Evolutionary conservation across 2,329 filamentous ascomycete genomes (phyloP), one percentile per base, ranked within the genome.

Genomic region (Salinomyces thailandicus): DNA sequence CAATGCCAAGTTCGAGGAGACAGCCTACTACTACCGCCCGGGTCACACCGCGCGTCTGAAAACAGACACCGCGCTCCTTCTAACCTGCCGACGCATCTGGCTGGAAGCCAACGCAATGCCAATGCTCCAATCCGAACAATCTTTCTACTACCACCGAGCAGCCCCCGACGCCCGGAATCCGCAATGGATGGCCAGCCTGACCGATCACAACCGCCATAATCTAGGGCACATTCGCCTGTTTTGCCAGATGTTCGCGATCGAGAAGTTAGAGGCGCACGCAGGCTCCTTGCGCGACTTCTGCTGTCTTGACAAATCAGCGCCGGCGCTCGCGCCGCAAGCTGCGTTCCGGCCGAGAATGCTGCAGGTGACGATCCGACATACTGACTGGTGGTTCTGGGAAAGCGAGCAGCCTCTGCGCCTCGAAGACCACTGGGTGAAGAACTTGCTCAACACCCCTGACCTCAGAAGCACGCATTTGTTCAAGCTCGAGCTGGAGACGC

Each of bases 401-500:
- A 28, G 31, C 11, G 49, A 58, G 15, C 35, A 41, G 5, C 37
- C 48, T 0, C 48, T 58, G 5, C 33, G 34, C 4, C 51, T 62
- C 2, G 24, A 45, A 6, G 40, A 46, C 8, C 13, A 6, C 3
- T 58, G 54, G 54, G 39, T 57, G 1, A 26, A 44, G 31, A 35
- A 35, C 7, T 16, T 46, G 18, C 44, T 51, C 14, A 33, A 47
- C 30, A 42, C 34, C n/a, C 39, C 42, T 0, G 60, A 56, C 3
- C 53, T 69, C 12, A 46, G 50, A 1, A 45, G 41, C 16, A 38
- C 47, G 5, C 31, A 50, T 9, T 33, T 34, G 3, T 34, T 53
- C 8, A 33, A 36, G 6, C 38, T 52, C 7, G 58, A 63, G 31
- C 46, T 74, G 2, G 71, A 74, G 50, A 67, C 63, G 2, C 38